A percentile compares a stretch with the other conserved stretches of the same genome.
Conservation (phyloP, 2,329 filamentous ascomycete species). For the Fusarium sp. region DNA sequence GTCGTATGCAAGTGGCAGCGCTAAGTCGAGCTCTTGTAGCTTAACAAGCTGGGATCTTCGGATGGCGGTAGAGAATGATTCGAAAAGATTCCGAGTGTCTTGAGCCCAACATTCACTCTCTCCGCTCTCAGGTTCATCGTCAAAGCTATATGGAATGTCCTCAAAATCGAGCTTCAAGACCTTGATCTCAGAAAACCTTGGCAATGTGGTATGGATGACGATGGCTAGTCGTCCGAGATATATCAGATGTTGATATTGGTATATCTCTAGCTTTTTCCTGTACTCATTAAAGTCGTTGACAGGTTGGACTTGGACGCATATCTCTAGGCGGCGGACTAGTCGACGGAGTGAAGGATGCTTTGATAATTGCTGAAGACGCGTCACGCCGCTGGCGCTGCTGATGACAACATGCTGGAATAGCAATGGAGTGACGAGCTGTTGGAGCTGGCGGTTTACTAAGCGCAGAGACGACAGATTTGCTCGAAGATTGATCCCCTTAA, state of each 20-base stretch:
- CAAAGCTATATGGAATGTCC: constrained; percentile 1
- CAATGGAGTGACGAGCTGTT: constrained; percentile 3
- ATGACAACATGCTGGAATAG: constrained; percentile 14
- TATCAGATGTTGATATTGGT: neutral
- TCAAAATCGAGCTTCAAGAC: constrained; percentile 5
- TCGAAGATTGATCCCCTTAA: constrained; percentile 9
- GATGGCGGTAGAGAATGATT: constrained; percentile 9
- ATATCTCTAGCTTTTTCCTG: neutral
- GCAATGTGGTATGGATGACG: constrained; percentile 8
- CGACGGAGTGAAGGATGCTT: constrained; percentile 2
- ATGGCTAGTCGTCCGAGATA: constrained; percentile 11
- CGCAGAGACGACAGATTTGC: constrained; percentile 7
- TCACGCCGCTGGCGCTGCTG: neutral
- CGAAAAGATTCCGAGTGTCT: constrained; percentile 10
- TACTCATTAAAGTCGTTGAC: neutral
- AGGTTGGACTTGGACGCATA: constrained; percentile 5
- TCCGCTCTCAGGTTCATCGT: neutral
- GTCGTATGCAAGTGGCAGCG: constrained; percentile 12
- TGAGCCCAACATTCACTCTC: neutral
- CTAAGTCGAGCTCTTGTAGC: constrained; percentile 11
- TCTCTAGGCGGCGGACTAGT: constrained; percentile 15
- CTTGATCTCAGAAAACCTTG: constrained; percentile 5
- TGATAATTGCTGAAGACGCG: constrained; percentile 9
- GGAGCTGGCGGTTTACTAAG: constrained; percentile 5
- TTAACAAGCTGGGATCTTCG: constrained; percentile 6